phyloP scores from a whole-genome alignment of 2,329 filamentous ascomycete species.

The Arthrinium phaeospermum region DNA sequence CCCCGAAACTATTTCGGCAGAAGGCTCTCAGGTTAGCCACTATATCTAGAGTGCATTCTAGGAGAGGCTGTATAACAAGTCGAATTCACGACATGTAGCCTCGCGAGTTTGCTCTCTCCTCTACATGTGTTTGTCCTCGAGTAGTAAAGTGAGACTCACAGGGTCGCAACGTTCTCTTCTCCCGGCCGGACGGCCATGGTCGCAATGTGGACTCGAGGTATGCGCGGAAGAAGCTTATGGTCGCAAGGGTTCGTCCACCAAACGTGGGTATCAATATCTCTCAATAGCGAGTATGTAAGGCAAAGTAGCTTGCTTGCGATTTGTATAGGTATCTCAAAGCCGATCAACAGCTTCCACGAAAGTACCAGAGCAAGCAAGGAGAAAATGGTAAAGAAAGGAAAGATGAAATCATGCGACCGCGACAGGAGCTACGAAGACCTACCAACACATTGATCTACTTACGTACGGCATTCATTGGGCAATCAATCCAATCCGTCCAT shows the following conservation, averaged over 20 bases:
- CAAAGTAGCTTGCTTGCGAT: neutral
- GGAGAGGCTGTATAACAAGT: neutral
- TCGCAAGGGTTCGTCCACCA: neutral
- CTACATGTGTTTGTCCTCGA: neutral
- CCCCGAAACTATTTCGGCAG: constrained; percentile 65
- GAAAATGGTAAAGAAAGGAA: neutral
- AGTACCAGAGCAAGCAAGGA: neutral
- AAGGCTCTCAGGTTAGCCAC: neutral
- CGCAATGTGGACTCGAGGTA: neutral
- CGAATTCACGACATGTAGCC: neutral
- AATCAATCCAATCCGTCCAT: neutral
- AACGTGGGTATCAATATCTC: neutral
- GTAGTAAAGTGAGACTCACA: constrained; percentile 41
- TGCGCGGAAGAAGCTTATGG: neutral
- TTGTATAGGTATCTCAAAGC: neutral
- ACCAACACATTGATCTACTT: neutral
- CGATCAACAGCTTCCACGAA: constrained; percentile 2
- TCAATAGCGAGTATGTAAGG: neutral
- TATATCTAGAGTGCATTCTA: too few species aligned
- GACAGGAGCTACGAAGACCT: neutral
- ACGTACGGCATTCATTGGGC: neutral
- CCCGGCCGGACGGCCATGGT: constrained; percentile 52
- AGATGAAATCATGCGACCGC: neutral
- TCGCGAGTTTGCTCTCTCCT: too few species aligned
- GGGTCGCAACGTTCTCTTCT: constrained; percentile 54